Evolutionary conservation across 805 yeast genomes (phyloP).

Genomic region (Ogataea philodendri): DNA sequence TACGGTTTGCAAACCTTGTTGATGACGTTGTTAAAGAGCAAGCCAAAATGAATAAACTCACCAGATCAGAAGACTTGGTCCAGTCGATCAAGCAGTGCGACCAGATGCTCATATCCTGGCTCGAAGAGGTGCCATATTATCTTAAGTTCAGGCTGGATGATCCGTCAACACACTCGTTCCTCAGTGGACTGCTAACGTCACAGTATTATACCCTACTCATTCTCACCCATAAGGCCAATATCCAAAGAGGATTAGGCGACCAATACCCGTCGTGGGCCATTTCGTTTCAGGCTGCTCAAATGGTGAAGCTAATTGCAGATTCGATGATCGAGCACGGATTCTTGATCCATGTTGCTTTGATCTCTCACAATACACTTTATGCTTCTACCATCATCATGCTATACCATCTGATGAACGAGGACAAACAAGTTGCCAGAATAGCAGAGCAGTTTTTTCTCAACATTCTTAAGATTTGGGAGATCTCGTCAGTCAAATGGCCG

Average conservation of each 20-base stretch:
- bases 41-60: conserved; percentile 66
- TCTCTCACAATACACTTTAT: conserved; percentile 43
- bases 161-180: conserved; percentile 49
- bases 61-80: conserved; percentile 41
- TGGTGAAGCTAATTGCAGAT: conserved; percentile 63
- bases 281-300: conserved; percentile 77
- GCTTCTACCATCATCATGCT: conserved; percentile 65
- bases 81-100: conserved; percentile 56
- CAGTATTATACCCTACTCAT: conserved; percentile 74
- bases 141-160: conserved; percentile 62
- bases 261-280: conserved; percentile 68
- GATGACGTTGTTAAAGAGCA: conserved; percentile 69
- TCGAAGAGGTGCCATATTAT: conserved; percentile 60
- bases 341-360: conserved; percentile 38
- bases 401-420: conserved; percentile 50
- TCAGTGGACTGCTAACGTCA: conserved; percentile 58
- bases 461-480: conserved; percentile 34
- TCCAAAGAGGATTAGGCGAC: conserved; percentile 39
- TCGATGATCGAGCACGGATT: conserved; percentile 54
- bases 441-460: conserved; percentile 26
- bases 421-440: conserved; percentile 24
- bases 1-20: conserved; percentile 67
- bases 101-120: conserved; percentile 75
- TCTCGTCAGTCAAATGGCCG: conserved; percentile 51
- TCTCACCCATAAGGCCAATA: conserved; percentile 67